These are phyloP conservation scores for Coniferiporia sulphurascens DNA, from an alignment of 1,284 basidiomycete genomes.

Conservation along the genomic window DNA sequence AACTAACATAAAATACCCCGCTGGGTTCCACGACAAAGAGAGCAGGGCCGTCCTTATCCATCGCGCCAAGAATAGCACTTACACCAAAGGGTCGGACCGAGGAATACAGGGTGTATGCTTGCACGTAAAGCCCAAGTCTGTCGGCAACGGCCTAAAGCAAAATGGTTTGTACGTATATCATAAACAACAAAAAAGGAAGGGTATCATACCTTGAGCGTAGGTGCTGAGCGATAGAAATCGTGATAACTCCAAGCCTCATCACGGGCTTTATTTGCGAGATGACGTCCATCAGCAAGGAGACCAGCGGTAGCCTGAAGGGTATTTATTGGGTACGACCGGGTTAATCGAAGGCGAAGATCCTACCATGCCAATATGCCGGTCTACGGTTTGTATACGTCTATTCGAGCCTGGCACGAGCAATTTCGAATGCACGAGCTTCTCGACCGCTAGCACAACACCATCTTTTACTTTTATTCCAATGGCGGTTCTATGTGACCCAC, in stretches of 20 bases:
- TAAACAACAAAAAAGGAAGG: neutral
- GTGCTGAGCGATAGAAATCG: slow-evolving; percentile 70
- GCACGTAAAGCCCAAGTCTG: slow-evolving; percentile 84
- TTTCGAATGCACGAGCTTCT: slow-evolving; percentile 98
- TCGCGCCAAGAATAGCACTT: slow-evolving; percentile 84
- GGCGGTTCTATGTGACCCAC: slow-evolving; percentile 56
- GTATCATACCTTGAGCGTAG: slow-evolving; percentile 70
- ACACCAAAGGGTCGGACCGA: slow-evolving; percentile 97
- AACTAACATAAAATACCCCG: slow-evolving; percentile 82
- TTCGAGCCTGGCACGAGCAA: slow-evolving; percentile 93
- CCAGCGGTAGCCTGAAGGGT: slow-evolving; percentile 80
- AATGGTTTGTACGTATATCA: neutral
- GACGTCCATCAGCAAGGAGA: slow-evolving; percentile 90
- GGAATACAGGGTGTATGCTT: slow-evolving; percentile 96
- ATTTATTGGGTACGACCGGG: neutral
- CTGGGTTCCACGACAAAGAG: slow-evolving; percentile 95
- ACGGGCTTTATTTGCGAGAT: slow-evolving; percentile 80
- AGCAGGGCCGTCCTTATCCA: slow-evolving; percentile 86
- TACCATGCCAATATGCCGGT: slow-evolving; percentile 91
- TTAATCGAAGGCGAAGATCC: neutral
- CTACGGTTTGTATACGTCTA: slow-evolving; percentile 88
- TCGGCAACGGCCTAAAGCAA: slow-evolving; percentile 67
- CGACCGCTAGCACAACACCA: slow-evolving; percentile 91
- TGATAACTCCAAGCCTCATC: slow-evolving; percentile 81
- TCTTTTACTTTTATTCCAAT: slow-evolving; percentile 92